Evolutionary conservation across 228 moss, liverwort and hornwort genomes (phyloP).

Genomic region (Sphagnum fallax): DNA sequence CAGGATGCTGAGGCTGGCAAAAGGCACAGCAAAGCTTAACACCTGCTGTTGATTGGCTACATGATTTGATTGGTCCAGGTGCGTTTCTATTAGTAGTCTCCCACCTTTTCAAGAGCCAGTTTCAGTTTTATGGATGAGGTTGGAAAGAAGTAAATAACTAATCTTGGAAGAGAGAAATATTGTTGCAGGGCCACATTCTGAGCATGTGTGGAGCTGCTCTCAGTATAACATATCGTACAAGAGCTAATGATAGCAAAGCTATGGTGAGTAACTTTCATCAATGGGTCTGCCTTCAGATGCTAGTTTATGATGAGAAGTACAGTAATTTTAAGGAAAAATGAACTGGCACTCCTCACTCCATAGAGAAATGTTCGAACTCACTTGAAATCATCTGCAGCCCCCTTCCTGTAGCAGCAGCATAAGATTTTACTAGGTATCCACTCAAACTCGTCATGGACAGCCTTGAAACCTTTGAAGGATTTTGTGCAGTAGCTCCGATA

Average conservation of each 20-base stretch:
- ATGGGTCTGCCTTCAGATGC: background rate
- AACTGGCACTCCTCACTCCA: background rate
- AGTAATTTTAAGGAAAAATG: background rate
- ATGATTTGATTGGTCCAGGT: no score
- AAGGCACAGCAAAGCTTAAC: no score
- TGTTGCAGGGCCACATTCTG: background rate
- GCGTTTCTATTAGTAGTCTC: no score
- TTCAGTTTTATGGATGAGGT: no score
- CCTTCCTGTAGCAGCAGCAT: constrained; percentile 77
- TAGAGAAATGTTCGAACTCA: constrained; percentile 18
- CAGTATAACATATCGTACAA: background rate
- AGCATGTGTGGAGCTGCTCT: background rate
- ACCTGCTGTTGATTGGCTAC: no score
- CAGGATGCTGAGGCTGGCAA: no score
- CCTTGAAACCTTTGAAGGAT: constrained; percentile 45
- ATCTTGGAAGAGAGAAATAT: no score
- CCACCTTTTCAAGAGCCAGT: no score
- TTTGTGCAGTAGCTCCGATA: constrained; percentile 75
- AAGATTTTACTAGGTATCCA: constrained; percentile 94
- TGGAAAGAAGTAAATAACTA: no score
- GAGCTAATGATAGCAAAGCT: background rate
- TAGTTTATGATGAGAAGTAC: background rate
- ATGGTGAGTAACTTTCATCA: background rate
- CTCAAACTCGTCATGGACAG: constrained; percentile 78
- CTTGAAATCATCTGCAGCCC: constrained; percentile 47